Evolutionary conservation across 2,329 filamentous ascomycete genomes (phyloP), one percentile per base, ranked within the genome.

Genomic region (Hypocreales sp.): DNA sequence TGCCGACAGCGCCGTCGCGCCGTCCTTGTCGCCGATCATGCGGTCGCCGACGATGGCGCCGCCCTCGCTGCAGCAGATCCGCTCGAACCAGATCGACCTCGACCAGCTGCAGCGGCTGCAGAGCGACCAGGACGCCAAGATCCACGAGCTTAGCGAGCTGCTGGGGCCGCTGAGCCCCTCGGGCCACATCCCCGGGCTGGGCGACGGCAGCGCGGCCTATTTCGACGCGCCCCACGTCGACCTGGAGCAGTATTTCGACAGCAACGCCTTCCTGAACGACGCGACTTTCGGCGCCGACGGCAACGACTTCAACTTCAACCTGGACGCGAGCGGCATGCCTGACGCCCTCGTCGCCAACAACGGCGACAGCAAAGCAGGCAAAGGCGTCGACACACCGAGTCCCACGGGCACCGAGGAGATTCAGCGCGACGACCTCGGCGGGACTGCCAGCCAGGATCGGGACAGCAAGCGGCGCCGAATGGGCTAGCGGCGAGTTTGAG

Each of bases 121-220:
- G 45, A 69, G 72, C 15, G 74, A 87, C 33, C 84, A 93, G 42
- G 74, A 79, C 33, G 66, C 66, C 25, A 78, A 79, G 26, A 78
- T 94, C 2, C 71, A 80, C 34, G 72, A 80, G 31, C 61, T 94
- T 8, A 73, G 73, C 27, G 73, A 71, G 30, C 58, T 83, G 11
- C 64, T 94, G 7, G 75, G 79, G 6, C 84, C 84, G 0, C 62
- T 92, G 9, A 86, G 77, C 41, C 84, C 84, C 0, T 80, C 72
- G 1, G 83, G 82, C 5, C 67, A 69, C 11, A 80, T 92, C 20
- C 79, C 82, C 2, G 80, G 80, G 5, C 50, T 90, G 2, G 58
- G 58, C 15, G 61, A 65, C 3, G 46, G 40, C 11, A 31, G 37
- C 13, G 48, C 46, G 12, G 44, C 42, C 19, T 47, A 49, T 35